Conservation (phyloP, 169 alveolate genomes). For the Perkinsus olseni region DNA sequence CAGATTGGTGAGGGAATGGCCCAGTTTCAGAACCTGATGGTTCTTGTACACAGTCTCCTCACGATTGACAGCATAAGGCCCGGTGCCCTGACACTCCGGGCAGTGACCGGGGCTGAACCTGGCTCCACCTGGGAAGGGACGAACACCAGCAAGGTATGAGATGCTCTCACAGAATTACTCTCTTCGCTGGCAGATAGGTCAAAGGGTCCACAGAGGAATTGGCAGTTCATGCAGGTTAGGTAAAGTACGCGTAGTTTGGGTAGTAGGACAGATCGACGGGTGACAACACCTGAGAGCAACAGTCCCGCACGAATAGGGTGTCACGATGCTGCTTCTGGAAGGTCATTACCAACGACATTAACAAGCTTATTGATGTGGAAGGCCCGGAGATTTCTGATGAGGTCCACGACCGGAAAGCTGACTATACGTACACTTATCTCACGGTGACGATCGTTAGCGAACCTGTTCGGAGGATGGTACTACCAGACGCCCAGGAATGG, state of each 20-base stretch:
- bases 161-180: not conserved
- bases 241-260: not conserved
- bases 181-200: not conserved
- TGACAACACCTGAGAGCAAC: not conserved
- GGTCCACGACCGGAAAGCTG: not conserved
- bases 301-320: not conserved
- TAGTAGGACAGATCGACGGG: not conserved
- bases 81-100: constrained; percentile 3
- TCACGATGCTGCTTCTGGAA: not conserved
- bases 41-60: constrained; percentile 81
- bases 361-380: not conserved
- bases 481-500: too few species aligned
- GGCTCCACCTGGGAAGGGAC: not conserved
- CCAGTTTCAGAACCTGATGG: constrained; percentile 52
- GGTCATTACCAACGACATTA: not conserved
- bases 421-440: not conserved
- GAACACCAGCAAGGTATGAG: not conserved
- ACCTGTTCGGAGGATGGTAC: too few species aligned
- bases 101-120: not conserved
- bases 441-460: not conserved
- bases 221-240: not conserved
- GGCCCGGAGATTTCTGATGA: not conserved
- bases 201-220: not conserved
- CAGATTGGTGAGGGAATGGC: too few species aligned
- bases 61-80: constrained; percentile 1